phyloP scores from a whole-genome alignment of 1,284 basidiomycete genomes.

The Entoloma clypeatum region DNA sequence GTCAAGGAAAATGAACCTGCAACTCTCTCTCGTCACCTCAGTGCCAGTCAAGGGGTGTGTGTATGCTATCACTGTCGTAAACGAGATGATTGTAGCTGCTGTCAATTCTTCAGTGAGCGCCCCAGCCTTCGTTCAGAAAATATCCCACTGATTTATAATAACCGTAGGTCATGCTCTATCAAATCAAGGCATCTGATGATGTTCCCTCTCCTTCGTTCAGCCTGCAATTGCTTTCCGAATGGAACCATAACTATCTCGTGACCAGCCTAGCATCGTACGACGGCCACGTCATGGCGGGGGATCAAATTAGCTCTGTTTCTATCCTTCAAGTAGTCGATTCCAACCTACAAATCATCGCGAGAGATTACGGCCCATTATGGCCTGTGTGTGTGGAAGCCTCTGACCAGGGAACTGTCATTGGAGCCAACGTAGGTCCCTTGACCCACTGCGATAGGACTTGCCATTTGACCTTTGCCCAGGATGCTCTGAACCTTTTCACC shows the following conservation, averaged over 20 bases:
- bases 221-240: slow-evolving; percentile 50
- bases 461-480: slow-evolving; percentile 36
- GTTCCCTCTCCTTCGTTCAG: slow-evolving; percentile 24
- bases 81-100: slow-evolving; percentile 58
- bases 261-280: slow-evolving; percentile 53
- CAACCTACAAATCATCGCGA: slow-evolving; percentile 58
- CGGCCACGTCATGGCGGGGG: slow-evolving; percentile 63
- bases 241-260: slow-evolving; percentile 81
- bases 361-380: slow-evolving; percentile 77
- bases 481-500: slow-evolving; percentile 74
- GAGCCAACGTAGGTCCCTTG: slow-evolving; percentile 63
- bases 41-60: slow-evolving; percentile 55
- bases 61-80: slow-evolving; percentile 47
- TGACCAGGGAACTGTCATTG: slow-evolving; percentile 58
- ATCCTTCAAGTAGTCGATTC: slow-evolving; percentile 52
- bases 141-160: not conserved
- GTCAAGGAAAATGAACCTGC: slow-evolving; percentile 26
- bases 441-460: not conserved
- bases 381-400: slow-evolving; percentile 59
- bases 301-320: slow-evolving; percentile 81
- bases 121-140: no score
- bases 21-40: slow-evolving; percentile 38
- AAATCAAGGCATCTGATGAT: slow-evolving; percentile 33
- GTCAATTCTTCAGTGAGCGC: slow-evolving; percentile 70
- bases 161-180: slow-evolving; percentile 49